Evolutionary conservation across 192 early-diverging fungal species (phyloP).

Genomic region (Pilaira anomala): DNA sequence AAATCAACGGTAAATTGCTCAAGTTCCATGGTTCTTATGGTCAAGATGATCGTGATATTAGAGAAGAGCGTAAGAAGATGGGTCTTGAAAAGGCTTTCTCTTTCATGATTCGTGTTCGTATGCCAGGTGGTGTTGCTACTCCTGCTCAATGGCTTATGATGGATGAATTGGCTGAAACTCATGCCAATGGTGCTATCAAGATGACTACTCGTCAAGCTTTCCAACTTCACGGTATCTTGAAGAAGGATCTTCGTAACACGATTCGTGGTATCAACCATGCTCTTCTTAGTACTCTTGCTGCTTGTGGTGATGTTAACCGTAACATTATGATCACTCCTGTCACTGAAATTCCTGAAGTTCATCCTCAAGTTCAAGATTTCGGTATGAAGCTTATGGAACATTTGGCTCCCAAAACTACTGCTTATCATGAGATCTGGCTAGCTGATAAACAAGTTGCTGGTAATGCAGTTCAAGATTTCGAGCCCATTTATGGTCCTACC

Average conservation of each 20-base stretch:
- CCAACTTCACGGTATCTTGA: slow-evolving; percentile 95
- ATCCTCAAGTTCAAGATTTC: slow-evolving; percentile 76
- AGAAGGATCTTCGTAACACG: slow-evolving; percentile 81
- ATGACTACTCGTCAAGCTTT: slow-evolving; percentile 95
- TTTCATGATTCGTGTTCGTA: slow-evolving; percentile 96
- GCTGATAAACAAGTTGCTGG: slow-evolving; percentile 86
- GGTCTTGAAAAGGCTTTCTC: slow-evolving; percentile 90
- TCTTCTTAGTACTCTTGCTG: slow-evolving; percentile 90
- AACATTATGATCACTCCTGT: slow-evolving; percentile 94
- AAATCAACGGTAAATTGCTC: slow-evolving; percentile 87
- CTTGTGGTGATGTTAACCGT: slow-evolving; percentile 97
- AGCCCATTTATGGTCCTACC: slow-evolving; percentile 90
- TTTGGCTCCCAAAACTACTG: slow-evolving; percentile 79
- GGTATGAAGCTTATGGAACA: slow-evolving; percentile 68
- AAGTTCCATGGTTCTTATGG: slow-evolving; percentile 98
- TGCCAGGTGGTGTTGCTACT: slow-evolving; percentile 88
- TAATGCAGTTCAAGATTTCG: slow-evolving; percentile 74
- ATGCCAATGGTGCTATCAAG: slow-evolving; percentile 89
- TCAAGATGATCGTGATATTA: slow-evolving; percentile 95
- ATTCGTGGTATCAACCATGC: slow-evolving; percentile 91
- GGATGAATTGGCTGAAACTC: slow-evolving; percentile 82
- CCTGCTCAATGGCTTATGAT: slow-evolving; percentile 92
- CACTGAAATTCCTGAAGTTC: slow-evolving; percentile 74
- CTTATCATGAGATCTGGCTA: slow-evolving; percentile 98
- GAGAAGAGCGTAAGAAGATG: slow-evolving; percentile 77